These are phyloP conservation scores for Gamarada debralockiae DNA, from an alignment of 495 filamentous ascomycete genomes.

Conservation along the genomic window DNA sequence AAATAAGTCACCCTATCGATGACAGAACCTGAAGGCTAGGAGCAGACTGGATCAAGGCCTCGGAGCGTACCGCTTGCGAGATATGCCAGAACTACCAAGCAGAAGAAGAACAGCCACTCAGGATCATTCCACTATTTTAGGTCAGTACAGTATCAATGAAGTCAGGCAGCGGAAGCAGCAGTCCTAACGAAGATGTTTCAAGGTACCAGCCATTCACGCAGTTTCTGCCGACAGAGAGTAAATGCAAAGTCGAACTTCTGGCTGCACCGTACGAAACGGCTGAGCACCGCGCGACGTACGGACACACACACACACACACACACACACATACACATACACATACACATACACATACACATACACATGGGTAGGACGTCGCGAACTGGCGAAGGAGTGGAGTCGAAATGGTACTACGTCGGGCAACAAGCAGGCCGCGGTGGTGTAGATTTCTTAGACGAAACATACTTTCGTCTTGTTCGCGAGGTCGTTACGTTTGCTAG, in stretches of 20 bases:
- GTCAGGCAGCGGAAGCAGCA: conserved; percentile 8
- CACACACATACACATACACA: conserved; percentile 1
- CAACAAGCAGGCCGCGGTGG: conserved; percentile 13
- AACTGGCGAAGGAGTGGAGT: conserved; percentile 10
- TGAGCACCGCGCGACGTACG: conserved; percentile 4
- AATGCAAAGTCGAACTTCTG: conserved; percentile 11
- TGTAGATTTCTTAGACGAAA: conserved; percentile 15
- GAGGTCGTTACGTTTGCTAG: conserved; percentile 14
- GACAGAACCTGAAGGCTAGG: conserved; percentile 15
- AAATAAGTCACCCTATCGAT: conserved; percentile 17
- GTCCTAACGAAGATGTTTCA: conserved; percentile 9
- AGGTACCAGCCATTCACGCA: conserved; percentile 6
- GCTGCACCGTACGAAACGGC: neutral
- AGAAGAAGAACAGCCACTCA: conserved; percentile 20
- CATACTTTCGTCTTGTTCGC: conserved; percentile 13
- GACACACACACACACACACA: conserved; percentile 7
- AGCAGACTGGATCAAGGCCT: conserved; percentile 21
- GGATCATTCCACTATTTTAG: conserved; percentile 6
- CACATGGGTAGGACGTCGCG: no score
- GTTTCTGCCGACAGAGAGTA: conserved; percentile 3
- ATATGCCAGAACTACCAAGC: conserved; percentile 22
- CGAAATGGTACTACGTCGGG: conserved; percentile 10
- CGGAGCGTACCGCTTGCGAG: conserved; percentile 21
- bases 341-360: no score
- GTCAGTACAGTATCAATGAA: conserved; percentile 2